A percentile compares a stretch with the other conserved stretches of the same genome.
Conservation (phyloP, 805 yeast species). For the Yarrowia sp. region DNA sequence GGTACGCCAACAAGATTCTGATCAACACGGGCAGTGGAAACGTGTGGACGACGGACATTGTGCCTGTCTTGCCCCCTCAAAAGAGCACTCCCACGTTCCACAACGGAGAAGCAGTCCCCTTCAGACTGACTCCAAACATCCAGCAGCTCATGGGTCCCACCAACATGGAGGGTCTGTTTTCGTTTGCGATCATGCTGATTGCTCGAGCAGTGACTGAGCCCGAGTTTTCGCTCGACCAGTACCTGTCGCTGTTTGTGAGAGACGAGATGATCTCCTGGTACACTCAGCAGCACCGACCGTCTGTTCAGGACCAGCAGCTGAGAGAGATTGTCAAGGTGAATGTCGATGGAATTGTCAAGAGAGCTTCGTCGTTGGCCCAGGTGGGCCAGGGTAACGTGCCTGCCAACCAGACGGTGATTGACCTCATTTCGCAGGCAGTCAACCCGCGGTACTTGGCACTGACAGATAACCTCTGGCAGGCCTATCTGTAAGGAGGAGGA, state of each 20-base stretch:
- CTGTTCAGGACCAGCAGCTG: constrained; percentile 82
- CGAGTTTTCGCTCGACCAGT: constrained; percentile 89
- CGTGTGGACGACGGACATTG: constrained; percentile 94
- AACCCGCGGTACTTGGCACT: constrained; percentile 92
- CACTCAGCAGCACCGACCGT: constrained; percentile 78
- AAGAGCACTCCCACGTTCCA: constrained; percentile 83
- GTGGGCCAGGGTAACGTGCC: constrained; percentile 63
- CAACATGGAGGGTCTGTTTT: constrained; percentile 88
- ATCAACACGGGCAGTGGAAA: constrained; percentile 82
- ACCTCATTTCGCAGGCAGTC: constrained; percentile 91
- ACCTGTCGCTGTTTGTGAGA: constrained; percentile 89
- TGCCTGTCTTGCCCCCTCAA: constrained; percentile 62
- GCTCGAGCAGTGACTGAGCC: constrained; percentile 91
- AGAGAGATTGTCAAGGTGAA: constrained; percentile 87
- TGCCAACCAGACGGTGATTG: constrained; percentile 88
- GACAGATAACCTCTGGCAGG: constrained; percentile 94
- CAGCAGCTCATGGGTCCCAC: constrained; percentile 93
- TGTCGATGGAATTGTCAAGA: constrained; percentile 81
- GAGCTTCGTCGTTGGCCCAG: constrained; percentile 80
- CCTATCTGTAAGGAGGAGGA: constrained; percentile 66
- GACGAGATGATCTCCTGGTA: constrained; percentile 97
- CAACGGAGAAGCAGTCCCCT: constrained; percentile 92
- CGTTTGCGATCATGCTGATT: constrained; percentile 82
- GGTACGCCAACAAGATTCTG: constrained; percentile 93
- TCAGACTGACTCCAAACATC: constrained; percentile 93